A percentile compares a stretch with the other conserved stretches of the same genome.
Evolutionary conservation across 345 rosid genomes (phyloP).

Genomic region (Brassica nigra): DNA sequence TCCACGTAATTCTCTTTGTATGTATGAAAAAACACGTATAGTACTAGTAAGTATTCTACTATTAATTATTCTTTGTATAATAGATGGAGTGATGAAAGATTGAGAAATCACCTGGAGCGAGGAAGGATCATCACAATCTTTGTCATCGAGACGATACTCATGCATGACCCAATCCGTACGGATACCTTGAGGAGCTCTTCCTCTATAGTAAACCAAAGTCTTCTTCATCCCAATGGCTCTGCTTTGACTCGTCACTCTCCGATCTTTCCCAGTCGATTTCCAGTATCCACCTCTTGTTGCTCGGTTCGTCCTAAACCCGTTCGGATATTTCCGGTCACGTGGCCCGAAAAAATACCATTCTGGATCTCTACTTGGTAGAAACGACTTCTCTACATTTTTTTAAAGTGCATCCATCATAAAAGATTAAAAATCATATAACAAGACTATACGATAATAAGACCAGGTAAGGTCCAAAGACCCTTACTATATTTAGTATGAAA

Average conservation of each 20-base stretch:
- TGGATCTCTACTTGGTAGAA: conserved; percentile 86
- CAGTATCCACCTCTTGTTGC: conserved; percentile 91
- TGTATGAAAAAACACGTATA: not conserved
- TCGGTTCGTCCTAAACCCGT: conserved; percentile 85
- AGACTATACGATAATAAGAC: not conserved
- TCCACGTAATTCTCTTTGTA: not conserved
- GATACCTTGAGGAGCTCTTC: conserved; percentile 91
- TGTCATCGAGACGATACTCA: conserved; percentile 89
- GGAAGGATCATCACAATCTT: conserved; percentile 72
- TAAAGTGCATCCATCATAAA: not conserved
- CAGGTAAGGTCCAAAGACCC: not conserved
- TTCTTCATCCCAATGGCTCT: conserved; percentile 93
- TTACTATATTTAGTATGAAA: not conserved
- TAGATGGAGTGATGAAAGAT: conserved; percentile 6
- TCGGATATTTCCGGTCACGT: conserved; percentile 85
- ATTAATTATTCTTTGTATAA: not conserved
- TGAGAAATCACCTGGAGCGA: conserved; percentile 69
- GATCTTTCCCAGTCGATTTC: conserved; percentile 89
- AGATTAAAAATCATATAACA: not conserved
- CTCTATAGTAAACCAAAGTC: conserved; percentile 83
- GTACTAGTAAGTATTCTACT: not conserved
- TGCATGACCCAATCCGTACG: conserved; percentile 97
- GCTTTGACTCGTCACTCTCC: conserved; percentile 66
- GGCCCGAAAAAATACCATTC: conserved; percentile 98
- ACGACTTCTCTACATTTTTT: conserved; percentile 64